phyloP scores from a whole-genome alignment of 176 grass and related monocot genomes.

The Zoysia pacifica region DNA sequence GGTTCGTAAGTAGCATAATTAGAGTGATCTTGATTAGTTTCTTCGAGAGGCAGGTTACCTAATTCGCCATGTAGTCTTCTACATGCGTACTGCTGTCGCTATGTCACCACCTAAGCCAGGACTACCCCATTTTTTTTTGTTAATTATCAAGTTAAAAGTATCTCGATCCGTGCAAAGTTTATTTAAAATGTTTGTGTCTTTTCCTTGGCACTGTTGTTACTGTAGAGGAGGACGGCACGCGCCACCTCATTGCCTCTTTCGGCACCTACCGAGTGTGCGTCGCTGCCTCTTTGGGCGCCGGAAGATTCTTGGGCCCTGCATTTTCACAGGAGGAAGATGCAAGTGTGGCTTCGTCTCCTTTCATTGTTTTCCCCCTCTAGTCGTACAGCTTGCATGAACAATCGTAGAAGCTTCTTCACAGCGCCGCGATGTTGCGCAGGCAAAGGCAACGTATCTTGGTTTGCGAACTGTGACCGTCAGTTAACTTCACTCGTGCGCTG shows the following conservation, averaged over 20 bases:
- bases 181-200: background rate
- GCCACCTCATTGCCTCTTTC: slow-evolving; percentile 10
- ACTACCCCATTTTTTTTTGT: slow-evolving; percentile 24
- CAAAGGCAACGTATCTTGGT: background rate
- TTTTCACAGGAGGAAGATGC: background rate
- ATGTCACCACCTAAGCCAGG: slow-evolving; percentile 22
- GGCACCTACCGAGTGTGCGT: background rate
- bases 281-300: slow-evolving; percentile 32
- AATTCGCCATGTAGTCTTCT: slow-evolving; percentile 31
- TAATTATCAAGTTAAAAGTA: slow-evolving; percentile 22
- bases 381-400: background rate
- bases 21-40: slow-evolving; percentile 40
- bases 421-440: background rate
- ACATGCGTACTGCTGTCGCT: background rate
- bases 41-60: slow-evolving; percentile 37
- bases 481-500: too few species aligned
- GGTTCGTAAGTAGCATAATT: slow-evolving; percentile 36
- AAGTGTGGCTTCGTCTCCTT: background rate
- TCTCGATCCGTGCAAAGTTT: slow-evolving; percentile 1
- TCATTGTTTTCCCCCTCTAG: background rate
- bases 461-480: background rate
- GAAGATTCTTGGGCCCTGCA: slow-evolving; percentile 30
- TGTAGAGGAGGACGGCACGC: background rate
- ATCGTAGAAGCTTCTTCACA: background rate
- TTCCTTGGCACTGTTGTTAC: background rate